Evolutionary conservation across 768 basidiomycete genomes (phyloP).

Genomic region (Heimioporus sp.): DNA sequence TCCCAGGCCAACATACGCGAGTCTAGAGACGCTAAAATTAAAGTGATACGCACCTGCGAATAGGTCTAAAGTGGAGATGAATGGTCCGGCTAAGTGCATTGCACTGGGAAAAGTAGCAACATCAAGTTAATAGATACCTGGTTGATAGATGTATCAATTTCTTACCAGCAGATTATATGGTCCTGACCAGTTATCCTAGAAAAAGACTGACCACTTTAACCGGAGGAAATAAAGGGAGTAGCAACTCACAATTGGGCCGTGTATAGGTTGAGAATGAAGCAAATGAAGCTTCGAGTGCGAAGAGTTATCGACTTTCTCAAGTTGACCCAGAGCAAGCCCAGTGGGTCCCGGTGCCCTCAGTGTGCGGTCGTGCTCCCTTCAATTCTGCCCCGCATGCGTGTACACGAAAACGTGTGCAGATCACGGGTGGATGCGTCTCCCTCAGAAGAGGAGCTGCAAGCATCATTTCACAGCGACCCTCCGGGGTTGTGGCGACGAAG

Average conservation of each 20-base stretch:
- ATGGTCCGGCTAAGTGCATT: constrained; percentile 21
- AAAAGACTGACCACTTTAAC: background rate
- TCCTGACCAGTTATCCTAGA: constrained; percentile 54
- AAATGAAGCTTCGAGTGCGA: constrained; percentile 60
- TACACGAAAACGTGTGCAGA: constrained; percentile 47
- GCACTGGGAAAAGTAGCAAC: constrained; percentile 62
- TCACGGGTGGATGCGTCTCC: constrained; percentile 76
- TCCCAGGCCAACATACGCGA: constrained; percentile 55
- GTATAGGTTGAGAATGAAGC: constrained; percentile 69
- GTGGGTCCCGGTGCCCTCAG: constrained; percentile 29
- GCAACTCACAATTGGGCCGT: constrained; percentile 64
- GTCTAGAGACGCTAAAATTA: constrained; percentile 46
- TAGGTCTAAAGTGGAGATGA: constrained; percentile 26
- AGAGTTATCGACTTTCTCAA: constrained; percentile 58
- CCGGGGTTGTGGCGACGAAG: too few relatives aligned
- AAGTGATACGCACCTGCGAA: constrained; percentile 54
- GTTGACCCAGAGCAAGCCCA: constrained; percentile 53
- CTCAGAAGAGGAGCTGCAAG: constrained; percentile 60
- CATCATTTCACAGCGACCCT: too few relatives aligned
- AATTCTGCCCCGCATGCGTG: constrained; percentile 35
- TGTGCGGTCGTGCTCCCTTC: constrained; percentile 40
- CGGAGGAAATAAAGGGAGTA: background rate
- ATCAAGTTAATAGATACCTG: constrained; percentile 71
- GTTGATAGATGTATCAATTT: constrained; percentile 5
- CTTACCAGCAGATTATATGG: too few relatives aligned